phyloP scores from a whole-genome alignment of 805 yeast species.

The Kurtzmaniella fragi region DNA sequence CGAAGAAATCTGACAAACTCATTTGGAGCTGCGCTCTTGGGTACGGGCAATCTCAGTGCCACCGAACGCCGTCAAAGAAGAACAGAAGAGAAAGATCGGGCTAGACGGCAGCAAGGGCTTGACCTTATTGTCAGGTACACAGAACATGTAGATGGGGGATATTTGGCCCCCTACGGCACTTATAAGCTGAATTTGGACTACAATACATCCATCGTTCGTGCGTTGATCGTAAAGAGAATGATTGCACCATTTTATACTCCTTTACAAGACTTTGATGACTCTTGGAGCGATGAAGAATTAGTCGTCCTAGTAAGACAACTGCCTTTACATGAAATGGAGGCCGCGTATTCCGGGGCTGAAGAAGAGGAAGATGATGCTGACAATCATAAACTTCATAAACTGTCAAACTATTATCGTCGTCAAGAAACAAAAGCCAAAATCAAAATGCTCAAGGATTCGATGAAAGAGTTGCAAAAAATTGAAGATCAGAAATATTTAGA shows the following conservation, averaged over 20 bases:
- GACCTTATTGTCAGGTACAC: slow-evolving; percentile 54
- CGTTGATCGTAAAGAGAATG: slow-evolving; percentile 60
- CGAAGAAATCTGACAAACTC: not conserved
- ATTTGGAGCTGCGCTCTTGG: slow-evolving; percentile 18
- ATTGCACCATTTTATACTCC: slow-evolving; percentile 92
- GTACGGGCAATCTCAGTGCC: slow-evolving; percentile 6
- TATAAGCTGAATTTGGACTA: slow-evolving; percentile 75
- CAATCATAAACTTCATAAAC: slow-evolving; percentile 53
- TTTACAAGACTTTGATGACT: slow-evolving; percentile 66
- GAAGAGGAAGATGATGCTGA: slow-evolving; percentile 51
- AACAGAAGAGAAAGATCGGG: slow-evolving; percentile 51
- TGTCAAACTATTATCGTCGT: slow-evolving; percentile 42
- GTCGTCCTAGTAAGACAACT: slow-evolving; percentile 41
- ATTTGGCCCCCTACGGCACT: slow-evolving; percentile 84
- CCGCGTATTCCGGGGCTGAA: slow-evolving; percentile 46
- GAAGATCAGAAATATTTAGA: slow-evolving; percentile 32
- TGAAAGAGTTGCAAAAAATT: slow-evolving; percentile 25
- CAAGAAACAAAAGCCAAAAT: slow-evolving; percentile 45
- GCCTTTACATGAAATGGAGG: slow-evolving; percentile 53
- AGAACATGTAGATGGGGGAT: slow-evolving; percentile 92
- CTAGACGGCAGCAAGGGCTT: slow-evolving; percentile 49
- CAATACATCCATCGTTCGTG: slow-evolving; percentile 67
- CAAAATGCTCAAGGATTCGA: slow-evolving; percentile 29
- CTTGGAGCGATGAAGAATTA: slow-evolving; percentile 70
- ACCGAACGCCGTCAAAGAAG: slow-evolving; percentile 8